Evolutionary conservation across 2,329 filamentous ascomycete genomes (phyloP).

Genomic region (Fusarium graminum): DNA sequence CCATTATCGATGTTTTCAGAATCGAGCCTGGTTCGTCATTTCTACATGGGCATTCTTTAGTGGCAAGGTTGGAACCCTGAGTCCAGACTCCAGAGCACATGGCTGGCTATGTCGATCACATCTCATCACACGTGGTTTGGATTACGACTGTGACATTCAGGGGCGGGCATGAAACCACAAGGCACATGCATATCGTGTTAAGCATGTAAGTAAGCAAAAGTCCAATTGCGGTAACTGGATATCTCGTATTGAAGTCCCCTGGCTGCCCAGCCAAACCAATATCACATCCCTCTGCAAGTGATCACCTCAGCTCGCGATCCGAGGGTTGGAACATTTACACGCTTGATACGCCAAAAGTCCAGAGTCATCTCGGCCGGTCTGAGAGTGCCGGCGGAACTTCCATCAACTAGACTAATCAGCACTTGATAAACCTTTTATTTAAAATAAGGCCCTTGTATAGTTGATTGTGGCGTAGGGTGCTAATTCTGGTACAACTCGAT

Average conservation of each 20-base stretch:
- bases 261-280: constrained; percentile 4
- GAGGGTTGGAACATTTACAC: neutral
- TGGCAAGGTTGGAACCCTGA: neutral
- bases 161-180: constrained; percentile 11
- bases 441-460: constrained; percentile 2
- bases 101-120: constrained; percentile 23
- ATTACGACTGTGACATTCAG: constrained; percentile 19
- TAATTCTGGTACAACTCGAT: neutral
- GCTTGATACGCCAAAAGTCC: neutral
- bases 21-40: constrained; percentile 23
- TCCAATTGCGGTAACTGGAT: neutral
- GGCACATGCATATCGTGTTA: neutral
- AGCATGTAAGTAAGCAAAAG: too few relatives aligned
- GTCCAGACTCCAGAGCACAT: constrained; percentile 15
- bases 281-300: constrained; percentile 2
- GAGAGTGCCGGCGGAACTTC: constrained; percentile 31
- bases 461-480: constrained; percentile 9
- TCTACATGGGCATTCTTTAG: constrained; percentile 26
- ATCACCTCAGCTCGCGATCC: neutral
- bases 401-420: constrained; percentile 11
- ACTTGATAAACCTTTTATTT: constrained; percentile 2
- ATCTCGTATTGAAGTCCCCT: constrained; percentile 6
- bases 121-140: constrained; percentile 30
- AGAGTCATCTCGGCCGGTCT: constrained; percentile 34
- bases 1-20: constrained; percentile 7